Evolutionary conservation across 805 yeast genomes (phyloP), one percentile per base, ranked within the genome.

Genomic region (Metschnikowia shivogae): DNA sequence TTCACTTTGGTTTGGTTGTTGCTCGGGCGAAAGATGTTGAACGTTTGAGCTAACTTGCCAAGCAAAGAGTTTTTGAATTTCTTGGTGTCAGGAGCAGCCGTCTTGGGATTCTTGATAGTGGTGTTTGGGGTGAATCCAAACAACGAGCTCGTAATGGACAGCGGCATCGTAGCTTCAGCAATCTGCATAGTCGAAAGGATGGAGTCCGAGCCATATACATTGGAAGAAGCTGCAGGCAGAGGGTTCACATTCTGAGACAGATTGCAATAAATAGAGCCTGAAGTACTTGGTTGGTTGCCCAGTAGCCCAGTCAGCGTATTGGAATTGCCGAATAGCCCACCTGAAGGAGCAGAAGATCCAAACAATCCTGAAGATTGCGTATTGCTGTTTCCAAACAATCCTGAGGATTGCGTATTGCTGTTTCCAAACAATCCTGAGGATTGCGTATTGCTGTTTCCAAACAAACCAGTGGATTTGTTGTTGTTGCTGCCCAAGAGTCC

Each of bases 31-130:
- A 68, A 61, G 20, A 64, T 53, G 40, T 56, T 62, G 45, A 68
- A 63, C 0, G 71, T 63, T 50, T 61, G 67, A 1, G 72, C 70
- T 42, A 68, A 58, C 41, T 58, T 63, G 3, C 57, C 49, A 28
- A 68, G 59, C 33, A 68, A 52, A 1, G 68, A 57, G 13, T 64
- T 54, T 39, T 60, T 59, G 22, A 55, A 55, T 9, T 43, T 47
- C 6, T 39, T 42, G 8, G 40, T 34, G 32, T 42, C 29, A 44
- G 46, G 62, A 52, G 41, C 37, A 55, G 13, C 49, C 40, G 44
- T 59, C 54, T 34, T 60, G 54, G 22, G 43, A 55, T 6, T 51
- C 48, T 4, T 53, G 8, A 12, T 49, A 9, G 14, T 48, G 51
- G 26, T 12, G 11, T 7, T 36, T 38, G 14, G 42, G 10, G 22